Evolutionary conservation across 495 filamentous ascomycete species (phyloP).

Genomic region (Daldinia decipiens): DNA sequence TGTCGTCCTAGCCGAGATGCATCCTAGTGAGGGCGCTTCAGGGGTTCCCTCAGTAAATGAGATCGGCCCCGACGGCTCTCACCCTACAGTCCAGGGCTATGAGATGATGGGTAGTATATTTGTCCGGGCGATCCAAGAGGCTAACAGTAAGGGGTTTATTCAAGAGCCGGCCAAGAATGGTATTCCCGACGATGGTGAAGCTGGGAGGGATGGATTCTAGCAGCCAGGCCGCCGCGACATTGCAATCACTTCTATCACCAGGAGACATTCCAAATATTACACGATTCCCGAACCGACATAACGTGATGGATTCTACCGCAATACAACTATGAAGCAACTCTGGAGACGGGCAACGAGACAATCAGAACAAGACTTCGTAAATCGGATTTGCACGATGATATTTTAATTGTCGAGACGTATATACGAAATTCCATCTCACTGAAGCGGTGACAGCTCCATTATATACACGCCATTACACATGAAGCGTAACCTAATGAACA

Average conservation of each 20-base stretch:
- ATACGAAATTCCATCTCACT: neutral
- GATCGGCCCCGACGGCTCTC: constrained; percentile 42
- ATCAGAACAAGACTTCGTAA: neutral
- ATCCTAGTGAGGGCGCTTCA: constrained; percentile 29
- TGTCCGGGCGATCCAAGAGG: constrained; percentile 47
- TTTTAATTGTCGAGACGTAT: neutral
- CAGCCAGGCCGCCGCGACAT: neutral
- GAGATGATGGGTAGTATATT: constrained; percentile 54
- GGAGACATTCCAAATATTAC: neutral
- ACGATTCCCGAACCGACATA: neutral
- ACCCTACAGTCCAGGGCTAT: constrained; percentile 57
- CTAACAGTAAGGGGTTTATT: constrained; percentile 46
- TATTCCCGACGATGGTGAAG: constrained; percentile 40
- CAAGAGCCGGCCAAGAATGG: constrained; percentile 44
- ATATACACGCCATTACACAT: neutral
- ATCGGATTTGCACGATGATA: neutral
- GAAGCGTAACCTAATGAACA: neutral
- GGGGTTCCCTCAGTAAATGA: constrained; percentile 26
- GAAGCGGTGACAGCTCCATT: neutral
- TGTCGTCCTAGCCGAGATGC: constrained; percentile 40
- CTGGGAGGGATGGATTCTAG: constrained; percentile 6
- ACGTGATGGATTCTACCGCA: neutral
- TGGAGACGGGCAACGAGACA: neutral
- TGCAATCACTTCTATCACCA: no score
- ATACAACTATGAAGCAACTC: neutral